A percentile compares a stretch with the other conserved stretches of the same genome.
Conservation (phyloP, 2,329 filamentous ascomycete species). For the Ophiognomonia clavigignenti-juglandacearum region DNA sequence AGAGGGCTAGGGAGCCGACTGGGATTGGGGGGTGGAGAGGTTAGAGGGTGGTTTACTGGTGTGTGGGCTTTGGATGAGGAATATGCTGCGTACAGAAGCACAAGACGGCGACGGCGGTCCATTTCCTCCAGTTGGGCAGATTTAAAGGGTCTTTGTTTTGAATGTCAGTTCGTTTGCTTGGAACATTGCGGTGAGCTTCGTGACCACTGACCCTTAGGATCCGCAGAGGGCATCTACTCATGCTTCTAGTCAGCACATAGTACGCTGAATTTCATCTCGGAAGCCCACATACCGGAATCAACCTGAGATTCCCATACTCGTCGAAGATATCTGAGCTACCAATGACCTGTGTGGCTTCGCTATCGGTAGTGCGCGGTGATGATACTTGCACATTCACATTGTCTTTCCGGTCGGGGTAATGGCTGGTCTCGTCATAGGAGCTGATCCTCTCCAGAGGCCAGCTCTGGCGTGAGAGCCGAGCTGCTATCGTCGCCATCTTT, state of each 20-base stretch:
- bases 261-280: no score
- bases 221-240: slow-evolving; percentile 24
- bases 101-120: slow-evolving; percentile 25
- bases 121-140: slow-evolving; percentile 28
- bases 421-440: not conserved
- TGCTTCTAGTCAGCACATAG: not conserved
- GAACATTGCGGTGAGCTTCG: not conserved
- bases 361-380: not conserved
- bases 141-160: slow-evolving; percentile 26
- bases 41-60: no score
- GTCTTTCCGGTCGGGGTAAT: slow-evolving; percentile 3
- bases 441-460: slow-evolving; percentile 9
- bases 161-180: not conserved
- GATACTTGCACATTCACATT: slow-evolving; percentile 5
- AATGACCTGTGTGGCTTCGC: slow-evolving; percentile 14
- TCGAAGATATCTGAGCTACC: slow-evolving; percentile 19
- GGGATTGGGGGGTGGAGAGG: no score
- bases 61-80: not conserved
- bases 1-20: slow-evolving; percentile 25
- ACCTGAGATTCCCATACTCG: slow-evolving; percentile 18
- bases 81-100: slow-evolving; percentile 27
- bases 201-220: slow-evolving; percentile 23
- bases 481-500: not conserved
- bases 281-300: slow-evolving; percentile 18
- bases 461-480: slow-evolving; percentile 2